phyloP scores from a whole-genome alignment of 805 yeast species.

The Pichia nakasei region DNA sequence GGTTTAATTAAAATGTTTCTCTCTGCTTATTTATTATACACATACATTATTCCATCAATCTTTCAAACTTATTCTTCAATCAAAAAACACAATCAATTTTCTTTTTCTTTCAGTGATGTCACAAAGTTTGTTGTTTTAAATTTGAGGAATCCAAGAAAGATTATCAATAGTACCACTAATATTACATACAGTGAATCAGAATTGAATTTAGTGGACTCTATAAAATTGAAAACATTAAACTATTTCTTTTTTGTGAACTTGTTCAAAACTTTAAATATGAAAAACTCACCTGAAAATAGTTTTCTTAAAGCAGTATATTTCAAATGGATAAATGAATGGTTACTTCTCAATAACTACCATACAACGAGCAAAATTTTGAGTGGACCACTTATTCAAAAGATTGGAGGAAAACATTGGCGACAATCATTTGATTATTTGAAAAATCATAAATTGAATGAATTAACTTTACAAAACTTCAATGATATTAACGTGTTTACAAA shows the following conservation, averaged over 20 bases:
- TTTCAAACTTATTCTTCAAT: background rate
- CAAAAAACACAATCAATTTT: background rate
- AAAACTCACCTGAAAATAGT: slow-evolving; percentile 7
- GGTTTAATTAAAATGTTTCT: slow-evolving; percentile 22
- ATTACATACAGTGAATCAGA: background rate
- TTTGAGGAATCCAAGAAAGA: background rate
- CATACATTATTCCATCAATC: slow-evolving; percentile 15
- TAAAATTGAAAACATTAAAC: background rate
- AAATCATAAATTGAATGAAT: background rate
- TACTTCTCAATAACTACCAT: background rate
- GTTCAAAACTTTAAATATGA: slow-evolving; percentile 8
- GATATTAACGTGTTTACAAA: background rate
- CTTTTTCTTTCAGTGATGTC: background rate
- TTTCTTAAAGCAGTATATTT: slow-evolving; percentile 19
- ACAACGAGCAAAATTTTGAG: background rate
- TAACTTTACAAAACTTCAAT: background rate
- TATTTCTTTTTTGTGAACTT: slow-evolving; percentile 3
- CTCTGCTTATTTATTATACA: slow-evolving; percentile 16
- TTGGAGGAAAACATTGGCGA: background rate
- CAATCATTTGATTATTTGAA: background rate
- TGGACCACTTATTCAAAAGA: background rate
- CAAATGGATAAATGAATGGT: slow-evolving; percentile 13
- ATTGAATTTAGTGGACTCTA: background rate
- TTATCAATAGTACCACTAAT: background rate
- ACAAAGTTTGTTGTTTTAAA: background rate